Evolutionary conservation across 106 monocot genomes (phyloP), one percentile per base, ranked within the genome.

Genomic region (Acorus calamus): DNA sequence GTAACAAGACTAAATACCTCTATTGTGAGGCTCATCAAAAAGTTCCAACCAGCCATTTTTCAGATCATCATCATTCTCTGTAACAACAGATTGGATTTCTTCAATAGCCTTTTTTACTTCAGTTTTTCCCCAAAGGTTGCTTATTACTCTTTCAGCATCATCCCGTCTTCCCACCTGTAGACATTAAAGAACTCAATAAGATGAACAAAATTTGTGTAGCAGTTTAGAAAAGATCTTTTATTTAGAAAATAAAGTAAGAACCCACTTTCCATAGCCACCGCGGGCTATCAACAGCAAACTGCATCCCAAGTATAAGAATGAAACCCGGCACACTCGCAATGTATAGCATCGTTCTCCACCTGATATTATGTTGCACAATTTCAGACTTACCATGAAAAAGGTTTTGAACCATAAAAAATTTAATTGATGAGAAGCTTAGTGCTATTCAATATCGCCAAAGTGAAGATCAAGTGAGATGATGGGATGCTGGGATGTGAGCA

Each of bases 181-280:
- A 9, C 47, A 52, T 28, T 28, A 28, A 28, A 28, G 28, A 28
- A 28, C 28, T 28, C 28, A 28, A 28, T 28, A 28, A 28, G 28
- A 28, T 28, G 28, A 28, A 28, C 28, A 28, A 28, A 28, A 28
- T 28, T 28, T 28, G 28, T 28, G 28, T 28, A 28, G 1, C 28
- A 28, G 28, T 28, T 28, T 28, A 28, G 1, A 28, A 28, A 28
- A 0, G 28, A 28, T 28, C 28, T 28, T 28, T 28, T 28, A 28
- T 28, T 0, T 28, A 28, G 28, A 28, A 28, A 28, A 28, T 28
- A 6, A 64, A 47, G 44, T 57, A 1, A 9, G 14, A 62, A 65
- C n/a, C 3, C 74, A 88, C 92, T 85, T 88, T 88, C n/a, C 70
- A 88, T 11, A 92, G 82, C 92, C 92, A 92, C 13, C 92, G 81